Evolutionary conservation across 2,329 filamentous ascomycete genomes (phyloP), one percentile per base, ranked within the genome.

Genomic region (Fusarium subtropicale): DNA sequence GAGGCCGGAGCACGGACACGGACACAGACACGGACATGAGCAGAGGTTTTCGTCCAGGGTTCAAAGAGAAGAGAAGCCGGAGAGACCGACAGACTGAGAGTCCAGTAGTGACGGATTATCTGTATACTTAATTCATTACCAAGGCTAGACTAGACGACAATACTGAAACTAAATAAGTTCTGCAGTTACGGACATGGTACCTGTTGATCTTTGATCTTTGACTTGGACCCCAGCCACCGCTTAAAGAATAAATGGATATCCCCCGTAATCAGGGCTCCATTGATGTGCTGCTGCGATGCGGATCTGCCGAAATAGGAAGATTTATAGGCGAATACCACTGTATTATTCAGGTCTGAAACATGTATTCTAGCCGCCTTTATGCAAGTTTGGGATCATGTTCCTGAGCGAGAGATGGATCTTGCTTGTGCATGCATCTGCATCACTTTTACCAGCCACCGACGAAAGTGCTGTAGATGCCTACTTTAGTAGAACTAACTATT

Each of bases 121-220:
- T 59, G 56, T 42, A 60, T 18, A 66, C 45, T 33, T 66, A 36
- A 51, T 47, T 12, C 28, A 30, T 30, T 30, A 12, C 28, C 5
- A 12, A 30, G 28, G 10, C 4, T 30, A 30, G 20, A 22, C 20
- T 22, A 22, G 20, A 22, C 20, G 20, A 22, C 20, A 22, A 22
- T 22, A 22, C 31, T 33, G 31, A 33, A 13, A 38, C 54, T 46
- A 53, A 13, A 33, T 33, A 15, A 15, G 60, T 60, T 38, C 42
- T 50, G 30, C 38, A 34, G 53, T 22, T 22, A 22, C 20, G 20
- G 20, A 22, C 20, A 22, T 22, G 20, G 66, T 69, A 54, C 66
- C 66, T 69, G 66, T 46, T 69, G 66, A 69, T 69, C 66, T 59
- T 45, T 22, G 26, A 16, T 22, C 44, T 48, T 24, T 15, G 18